Evolutionary conservation across 768 basidiomycete genomes (phyloP), one percentile per base, ranked within the genome.

Genomic region (Chiua virens): DNA sequence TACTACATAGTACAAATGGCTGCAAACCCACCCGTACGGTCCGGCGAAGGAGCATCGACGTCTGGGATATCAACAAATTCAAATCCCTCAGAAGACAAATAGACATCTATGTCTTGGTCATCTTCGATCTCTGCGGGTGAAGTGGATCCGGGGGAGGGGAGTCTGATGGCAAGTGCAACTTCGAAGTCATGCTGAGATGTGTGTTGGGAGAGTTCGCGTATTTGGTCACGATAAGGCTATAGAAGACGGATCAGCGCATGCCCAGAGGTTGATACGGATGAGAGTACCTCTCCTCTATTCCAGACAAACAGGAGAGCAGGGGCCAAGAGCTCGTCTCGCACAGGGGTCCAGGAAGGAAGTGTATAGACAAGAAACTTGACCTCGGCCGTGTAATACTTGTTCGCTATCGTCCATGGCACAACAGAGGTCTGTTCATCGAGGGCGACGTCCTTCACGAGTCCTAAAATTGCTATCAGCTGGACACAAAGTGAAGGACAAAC

Each of bases 261-360:
- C 15, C 15, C 14, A 36, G 40, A 34, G 23, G 17, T 15, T 36
- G 10, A 34, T 20, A 38, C 28, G 23, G 44, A 44, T 9, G 4
- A 30, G 68, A 78, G 52, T 59, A 87, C 91, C 77, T 90, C 79
- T 58, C 82, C 83, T 50, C 73, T 71, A 25, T 70, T 61, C 85
- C 88, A 93, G 14, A 86, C 80, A 58, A 83, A 91, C 38, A 93
- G 71, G 27, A 91, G 67, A 10, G 91, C 91, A 20, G 90, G 89
- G 7, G 82, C 69, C 18, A 27, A 30, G 23, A 54, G 42, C 34
- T 69, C 68, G 17, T 78, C 69, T 18, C 74, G 66, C 40, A 73
- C 64, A 17, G 74, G 68, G 27, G 66, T 67, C 52, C 80, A 73
- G 11, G 75, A 72, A 27, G 72, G 69, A 47, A 82, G 64, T 17